Base-by-base conservation (phyloP, 1,284 basidiomycete genomes). In the Boletus semigastroideus region DNA sequence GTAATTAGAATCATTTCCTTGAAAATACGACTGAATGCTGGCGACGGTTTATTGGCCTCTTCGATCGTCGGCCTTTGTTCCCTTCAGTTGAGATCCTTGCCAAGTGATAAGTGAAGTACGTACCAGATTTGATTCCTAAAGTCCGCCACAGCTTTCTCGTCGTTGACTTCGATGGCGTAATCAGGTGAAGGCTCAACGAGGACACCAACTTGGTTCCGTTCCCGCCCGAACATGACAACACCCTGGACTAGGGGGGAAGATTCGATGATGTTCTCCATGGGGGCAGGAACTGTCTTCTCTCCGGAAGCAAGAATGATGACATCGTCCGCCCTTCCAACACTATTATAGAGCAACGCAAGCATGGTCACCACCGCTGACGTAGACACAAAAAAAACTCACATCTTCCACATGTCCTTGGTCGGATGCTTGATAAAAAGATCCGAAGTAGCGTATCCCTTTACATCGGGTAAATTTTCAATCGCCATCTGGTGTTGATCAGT, bases 201-300 rank as follows among this genome's bases (percentile, higher is more conserved):
- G 25, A 76, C 55, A 1, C 78, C 77, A 7, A 70, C 61, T 51
- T 74, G 71, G 19, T 68, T 63, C 11, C 65, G 70, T 10, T 62
- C 70, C 1, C 69, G 58, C 17, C 78, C 76, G 20, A 77, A 79
- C 59, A 79, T 64, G 30, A 75, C 48, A 8, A 63, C 64, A 0
- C 63, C 70, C 7, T 62, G 51, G 6, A 78, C 62, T 0, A 57
- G 37, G 1, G 56, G 51, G 3, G 53, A 53, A 13, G 62, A 57
- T n/a, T 25, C 44, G 1, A 57, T 64, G 9, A 67, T 12, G 2
- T 50, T 56, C 48, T 72, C 72, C 56, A 69, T 67, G 0, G 62
- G 63, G 10, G 60, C 55, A 9, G 72, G 71, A 0, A 72, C 66
- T 1, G 65, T 61, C 45, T 68, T 68, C 40, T 71, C 68, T 3